Evolutionary conservation across 192 early-diverging fungal genomes (phyloP).

Genomic region (Geosiphon pyriformis): DNA sequence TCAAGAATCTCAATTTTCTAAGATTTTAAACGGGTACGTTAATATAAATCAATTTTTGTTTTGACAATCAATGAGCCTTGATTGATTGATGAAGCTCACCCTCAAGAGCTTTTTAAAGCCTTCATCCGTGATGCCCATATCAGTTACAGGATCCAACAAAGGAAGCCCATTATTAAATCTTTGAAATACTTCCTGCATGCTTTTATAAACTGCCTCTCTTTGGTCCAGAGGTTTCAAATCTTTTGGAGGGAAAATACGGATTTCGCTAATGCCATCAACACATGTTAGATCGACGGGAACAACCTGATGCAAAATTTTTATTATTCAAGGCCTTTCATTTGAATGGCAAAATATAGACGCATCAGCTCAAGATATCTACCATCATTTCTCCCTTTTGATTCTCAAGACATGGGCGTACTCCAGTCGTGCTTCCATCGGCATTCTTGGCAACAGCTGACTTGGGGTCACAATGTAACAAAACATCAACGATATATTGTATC

Average conservation of each 20-base stretch:
- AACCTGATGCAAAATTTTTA: conserved; percentile 31
- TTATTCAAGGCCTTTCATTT: background rate
- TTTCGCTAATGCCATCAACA: conserved; percentile 67
- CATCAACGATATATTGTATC: conserved; percentile 68
- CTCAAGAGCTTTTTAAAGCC: conserved; percentile 66
- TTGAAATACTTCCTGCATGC: conserved; percentile 61
- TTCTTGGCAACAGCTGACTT: conserved; percentile 50
- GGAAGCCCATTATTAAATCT: conserved; percentile 75
- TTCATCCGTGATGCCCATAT: conserved; percentile 82
- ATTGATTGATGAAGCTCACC: too few relatives aligned
- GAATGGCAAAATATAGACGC: background rate
- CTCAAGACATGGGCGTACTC: conserved; percentile 50
- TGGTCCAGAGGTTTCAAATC: conserved; percentile 60
- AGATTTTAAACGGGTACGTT: background rate
- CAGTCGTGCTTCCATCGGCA: conserved; percentile 38
- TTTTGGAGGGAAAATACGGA: conserved; percentile 69
- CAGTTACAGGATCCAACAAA: conserved; percentile 80
- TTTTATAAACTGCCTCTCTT: conserved; percentile 57
- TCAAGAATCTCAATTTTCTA: conserved; percentile 73
- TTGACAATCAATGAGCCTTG: too few relatives aligned
- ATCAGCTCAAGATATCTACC: conserved; percentile 11
- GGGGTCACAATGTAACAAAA: conserved; percentile 72
- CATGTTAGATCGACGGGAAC: conserved; percentile 72
- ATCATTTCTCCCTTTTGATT: conserved; percentile 44
- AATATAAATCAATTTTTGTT: background rate